Percentiles rank a stretch among this genome's conserved stretches.
phyloP scores from a whole-genome alignment of 768 basidiomycete genomes.

The Tulasnella sp. region DNA sequence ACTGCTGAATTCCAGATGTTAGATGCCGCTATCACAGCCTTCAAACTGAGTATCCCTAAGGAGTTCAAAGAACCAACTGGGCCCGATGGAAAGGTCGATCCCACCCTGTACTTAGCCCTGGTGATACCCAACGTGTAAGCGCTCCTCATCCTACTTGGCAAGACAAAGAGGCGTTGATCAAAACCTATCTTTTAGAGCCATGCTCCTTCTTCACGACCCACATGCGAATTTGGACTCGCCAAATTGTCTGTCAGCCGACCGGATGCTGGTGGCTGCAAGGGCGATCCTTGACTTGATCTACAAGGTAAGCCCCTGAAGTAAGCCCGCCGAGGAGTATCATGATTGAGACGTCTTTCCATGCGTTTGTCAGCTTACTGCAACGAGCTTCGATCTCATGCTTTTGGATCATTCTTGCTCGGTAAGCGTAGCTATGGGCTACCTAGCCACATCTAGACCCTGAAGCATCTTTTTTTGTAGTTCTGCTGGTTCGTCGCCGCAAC shows the following conservation, averaged over 20 bases:
- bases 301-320: slow-evolving; percentile 44
- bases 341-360: neutral
- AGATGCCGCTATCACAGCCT: slow-evolving; percentile 60
- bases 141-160: neutral
- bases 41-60: slow-evolving; percentile 61
- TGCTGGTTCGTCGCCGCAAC: slow-evolving; percentile 72
- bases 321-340: neutral
- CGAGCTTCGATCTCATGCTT: slow-evolving; percentile 71
- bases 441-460: slow-evolving; percentile 18
- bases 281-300: slow-evolving; percentile 70
- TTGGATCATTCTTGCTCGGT: slow-evolving; percentile 73
- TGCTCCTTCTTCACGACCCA: slow-evolving; percentile 74
- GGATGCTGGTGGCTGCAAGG: slow-evolving; percentile 67
- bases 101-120: slow-evolving; percentile 55
- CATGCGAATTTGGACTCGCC: slow-evolving; percentile 63
- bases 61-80: slow-evolving; percentile 59
- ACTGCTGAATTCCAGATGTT: slow-evolving; percentile 67
- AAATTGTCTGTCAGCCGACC: slow-evolving; percentile 69
- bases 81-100: slow-evolving; percentile 51
- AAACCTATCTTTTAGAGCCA: slow-evolving; percentile 53
- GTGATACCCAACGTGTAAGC: slow-evolving; percentile 42
- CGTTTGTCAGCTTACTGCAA: slow-evolving; percentile 50
- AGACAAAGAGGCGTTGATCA: neutral
- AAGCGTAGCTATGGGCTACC: slow-evolving; percentile 39
- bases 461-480: slow-evolving; percentile 48